Conservation (phyloP, 306 rosid species). For the Macrotyloma uniflorum region DNA sequence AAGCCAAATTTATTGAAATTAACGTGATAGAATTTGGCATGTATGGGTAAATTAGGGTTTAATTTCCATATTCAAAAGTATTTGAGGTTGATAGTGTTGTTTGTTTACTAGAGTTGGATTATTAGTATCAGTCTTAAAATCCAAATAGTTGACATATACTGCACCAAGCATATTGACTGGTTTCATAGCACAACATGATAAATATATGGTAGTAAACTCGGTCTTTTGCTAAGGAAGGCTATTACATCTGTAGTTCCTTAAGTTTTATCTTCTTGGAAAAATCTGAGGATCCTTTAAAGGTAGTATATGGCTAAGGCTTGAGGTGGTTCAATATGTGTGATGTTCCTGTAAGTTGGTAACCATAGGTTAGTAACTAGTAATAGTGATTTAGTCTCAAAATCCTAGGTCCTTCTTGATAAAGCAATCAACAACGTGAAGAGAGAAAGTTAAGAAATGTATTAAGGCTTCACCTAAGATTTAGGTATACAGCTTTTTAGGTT, state of each 20-base stretch:
- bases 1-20: background rate
- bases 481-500: conserved; percentile 27
- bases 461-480: conserved; percentile 11
- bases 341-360: conserved; percentile 19
- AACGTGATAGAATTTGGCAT: background rate
- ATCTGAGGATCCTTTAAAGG: conserved; percentile 12
- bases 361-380: conserved; percentile 12
- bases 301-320: background rate
- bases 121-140: background rate
- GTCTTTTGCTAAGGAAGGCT: background rate
- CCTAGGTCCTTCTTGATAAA: conserved; percentile 1
- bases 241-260: conserved; percentile 3
- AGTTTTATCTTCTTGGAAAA: conserved; percentile 16
- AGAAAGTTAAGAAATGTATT: conserved; percentile 11
- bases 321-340: conserved; percentile 2
- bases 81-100: conserved; percentile 34
- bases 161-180: conserved; percentile 14
- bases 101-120: conserved; percentile 14
- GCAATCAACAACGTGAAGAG: conserved; percentile 29
- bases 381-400: conserved; percentile 33
- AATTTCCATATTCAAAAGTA: conserved; percentile 20
- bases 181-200: background rate
- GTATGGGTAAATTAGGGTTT: conserved; percentile 17
- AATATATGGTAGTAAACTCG: conserved; percentile 5
- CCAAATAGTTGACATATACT: background rate